Evolutionary conservation across 306 rosid species (phyloP), one percentile per base, ranked within the genome.

Genomic region (Cucurbita moschata): DNA sequence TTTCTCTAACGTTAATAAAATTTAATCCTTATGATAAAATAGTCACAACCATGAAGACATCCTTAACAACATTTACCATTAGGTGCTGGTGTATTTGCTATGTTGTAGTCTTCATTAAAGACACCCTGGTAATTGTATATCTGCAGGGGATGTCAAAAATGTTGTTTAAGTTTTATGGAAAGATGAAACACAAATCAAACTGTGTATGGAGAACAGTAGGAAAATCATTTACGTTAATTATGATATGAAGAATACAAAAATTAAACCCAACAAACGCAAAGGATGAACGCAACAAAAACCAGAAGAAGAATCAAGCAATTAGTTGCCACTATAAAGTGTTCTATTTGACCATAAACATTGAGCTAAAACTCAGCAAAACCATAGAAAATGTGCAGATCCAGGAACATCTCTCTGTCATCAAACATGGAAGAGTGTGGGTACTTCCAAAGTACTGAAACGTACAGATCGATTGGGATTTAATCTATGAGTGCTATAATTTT

Each of bases 71-170:
- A 68, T 66, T 79, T 87, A 89, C 99, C 96, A 63, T 82, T 81
- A 55, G 99, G 96, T 82, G 96, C 96, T 70, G 97, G 99, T 68
- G 99, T 95, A 80, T 86, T 89, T 51, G 99, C 90, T 77, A 89
- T 47, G 77, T 91, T 95, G 89, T 95, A 95, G 82, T 95, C 99
- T 84, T 95, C 99, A 71, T 47, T 95, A 75, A 15, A 91, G 60
- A 53, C 91, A 73, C 84, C 91, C 81, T 86, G 92, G 80, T 95
- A 91, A 75, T 88, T 87, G 87, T 89, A 95, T 80, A 94, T 90
- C 97, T 94, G 89, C 73, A 73, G 51, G 44, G 60, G 55, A 70
- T 72, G 49, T 66, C 77, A 71, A 63, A 50, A 67, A 72, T 75
- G 73, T 43, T 43, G 79, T 55, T 38, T 65, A 30, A 30, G 35